phyloP scores from a whole-genome alignment of 2,329 filamentous ascomycete genomes.

The Ascochyta clinopodiicola region DNA sequence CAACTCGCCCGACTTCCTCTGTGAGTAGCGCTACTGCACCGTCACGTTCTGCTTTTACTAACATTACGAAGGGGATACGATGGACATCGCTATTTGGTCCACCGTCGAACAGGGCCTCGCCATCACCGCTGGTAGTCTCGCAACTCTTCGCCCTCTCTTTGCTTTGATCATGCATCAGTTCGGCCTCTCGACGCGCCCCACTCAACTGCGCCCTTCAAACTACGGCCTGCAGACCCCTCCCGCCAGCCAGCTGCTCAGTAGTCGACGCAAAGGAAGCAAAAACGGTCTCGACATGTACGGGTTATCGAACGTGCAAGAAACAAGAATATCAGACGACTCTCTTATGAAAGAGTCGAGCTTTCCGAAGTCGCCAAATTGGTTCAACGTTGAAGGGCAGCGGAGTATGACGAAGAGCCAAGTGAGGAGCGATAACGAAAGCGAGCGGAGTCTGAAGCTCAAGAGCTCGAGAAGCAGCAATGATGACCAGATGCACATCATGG shows the following conservation, averaged over 20 bases:
- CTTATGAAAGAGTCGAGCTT: not conserved
- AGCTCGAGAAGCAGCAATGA: slow-evolving; percentile 27
- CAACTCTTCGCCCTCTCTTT: slow-evolving; percentile 46
- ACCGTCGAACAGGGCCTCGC: slow-evolving; percentile 46
- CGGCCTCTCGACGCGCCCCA: slow-evolving; percentile 32
- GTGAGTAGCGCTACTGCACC: slow-evolving; percentile 16
- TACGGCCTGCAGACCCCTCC: slow-evolving; percentile 29
- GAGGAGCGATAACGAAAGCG: slow-evolving; percentile 28
- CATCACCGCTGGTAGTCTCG: slow-evolving; percentile 46
- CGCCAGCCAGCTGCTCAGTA: slow-evolving; percentile 14
- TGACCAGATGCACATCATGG: slow-evolving; percentile 39
- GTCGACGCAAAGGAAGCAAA: slow-evolving; percentile 24
- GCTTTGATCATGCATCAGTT: slow-evolving; percentile 31
- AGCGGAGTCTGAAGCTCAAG: slow-evolving; percentile 31
- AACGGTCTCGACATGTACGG: slow-evolving; percentile 32
- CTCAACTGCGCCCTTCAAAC: slow-evolving; percentile 28
- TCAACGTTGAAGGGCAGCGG: slow-evolving; percentile 9
- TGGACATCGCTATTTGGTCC: slow-evolving; percentile 48
- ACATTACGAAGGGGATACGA: slow-evolving; percentile 33
- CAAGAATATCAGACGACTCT: slow-evolving; percentile 24
- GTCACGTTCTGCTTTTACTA: not conserved
- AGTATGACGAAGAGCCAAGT: slow-evolving; percentile 21
- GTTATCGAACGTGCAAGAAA: slow-evolving; percentile 25
- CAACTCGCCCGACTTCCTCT: slow-evolving; percentile 42
- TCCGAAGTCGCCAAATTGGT: slow-evolving; percentile 25